A percentile compares a stretch with the other conserved stretches of the same genome.
These are phyloP conservation scores for Flaveria sonorensis DNA, from an alignment of 129 eudicot species.

Conservation along the genomic window DNA sequence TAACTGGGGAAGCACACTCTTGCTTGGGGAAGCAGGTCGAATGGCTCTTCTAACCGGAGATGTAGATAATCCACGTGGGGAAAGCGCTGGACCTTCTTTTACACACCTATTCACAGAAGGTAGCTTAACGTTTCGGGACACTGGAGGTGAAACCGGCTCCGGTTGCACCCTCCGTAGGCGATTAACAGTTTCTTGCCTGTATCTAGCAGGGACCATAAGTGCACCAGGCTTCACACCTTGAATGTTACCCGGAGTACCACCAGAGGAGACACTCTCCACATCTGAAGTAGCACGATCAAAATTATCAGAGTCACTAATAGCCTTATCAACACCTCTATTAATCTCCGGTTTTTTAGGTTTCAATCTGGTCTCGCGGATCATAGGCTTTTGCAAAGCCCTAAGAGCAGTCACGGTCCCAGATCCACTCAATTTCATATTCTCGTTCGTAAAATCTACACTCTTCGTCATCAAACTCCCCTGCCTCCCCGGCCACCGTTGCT, in stretches of 20 bases:
- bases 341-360: slow-evolving; percentile 20
- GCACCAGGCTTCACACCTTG: slow-evolving; percentile 48
- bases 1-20: slow-evolving; percentile 19
- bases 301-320: slow-evolving; percentile 27
- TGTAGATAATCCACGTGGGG: slow-evolving; percentile 52
- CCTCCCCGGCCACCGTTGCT: slow-evolving; percentile 77
- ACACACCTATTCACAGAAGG: slow-evolving; percentile 38
- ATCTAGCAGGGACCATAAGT: slow-evolving; percentile 59
- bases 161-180: slow-evolving; percentile 46
- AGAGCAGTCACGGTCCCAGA: slow-evolving; percentile 51
- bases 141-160: slow-evolving; percentile 62
- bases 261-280: slow-evolving; percentile 66
- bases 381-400: slow-evolving; percentile 51
- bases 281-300: slow-evolving; percentile 47
- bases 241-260: slow-evolving; percentile 34
- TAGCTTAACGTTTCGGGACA: slow-evolving; percentile 39
- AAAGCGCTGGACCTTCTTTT: slow-evolving; percentile 47
- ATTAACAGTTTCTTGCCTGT: slow-evolving; percentile 53
- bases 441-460: slow-evolving; percentile 69
- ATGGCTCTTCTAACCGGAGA: slow-evolving; percentile 61
- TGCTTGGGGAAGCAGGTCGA: slow-evolving; percentile 65
- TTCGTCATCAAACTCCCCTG: slow-evolving; percentile 50
- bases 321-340: slow-evolving; percentile 16
- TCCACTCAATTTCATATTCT: slow-evolving; percentile 54
- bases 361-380: slow-evolving; percentile 40